Conservation (phyloP, 2,329 filamentous ascomycete genomes). For the Dothiorella sarmentorum region DNA sequence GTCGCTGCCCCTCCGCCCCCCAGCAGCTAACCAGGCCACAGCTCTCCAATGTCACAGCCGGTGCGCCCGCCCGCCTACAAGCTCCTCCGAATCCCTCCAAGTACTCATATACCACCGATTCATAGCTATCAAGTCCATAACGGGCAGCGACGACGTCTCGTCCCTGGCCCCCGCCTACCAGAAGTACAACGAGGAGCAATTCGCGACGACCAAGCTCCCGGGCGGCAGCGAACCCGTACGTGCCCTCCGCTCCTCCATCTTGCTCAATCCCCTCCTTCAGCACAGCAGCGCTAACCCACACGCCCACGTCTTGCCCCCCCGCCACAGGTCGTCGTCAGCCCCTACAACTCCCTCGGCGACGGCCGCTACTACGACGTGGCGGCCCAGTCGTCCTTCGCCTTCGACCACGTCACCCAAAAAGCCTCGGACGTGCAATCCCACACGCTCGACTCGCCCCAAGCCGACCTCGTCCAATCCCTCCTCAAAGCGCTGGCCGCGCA, state of each 20-base stretch:
- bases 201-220: conserved; percentile 83
- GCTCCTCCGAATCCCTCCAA: not conserved
- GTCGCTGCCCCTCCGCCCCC: conserved; percentile 8
- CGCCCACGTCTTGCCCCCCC: not conserved
- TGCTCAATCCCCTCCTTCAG: not conserved
- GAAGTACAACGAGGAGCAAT: conserved; percentile 95
- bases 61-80: conserved; percentile 45
- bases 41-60: conserved; percentile 85
- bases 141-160: conserved; percentile 63
- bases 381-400: conserved; percentile 80
- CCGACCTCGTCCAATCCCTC: conserved; percentile 79
- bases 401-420: conserved; percentile 81
- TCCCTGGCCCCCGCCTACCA: conserved; percentile 80
- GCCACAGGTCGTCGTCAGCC: conserved; percentile 69
- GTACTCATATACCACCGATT: not conserved
- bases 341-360: conserved; percentile 75
- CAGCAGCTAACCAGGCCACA: conserved; percentile 40
- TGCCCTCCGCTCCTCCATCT: not conserved
- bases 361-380: conserved; percentile 88
- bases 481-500: conserved; percentile 73
- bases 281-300: not conserved
- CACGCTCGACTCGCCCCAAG: conserved; percentile 69
- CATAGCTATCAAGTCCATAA: conserved; percentile 84
- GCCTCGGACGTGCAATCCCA: conserved; percentile 79
- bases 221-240: conserved; percentile 74